Conservation (phyloP, 495 filamentous ascomycete genomes). For the Oleoguttula mirabilis region DNA sequence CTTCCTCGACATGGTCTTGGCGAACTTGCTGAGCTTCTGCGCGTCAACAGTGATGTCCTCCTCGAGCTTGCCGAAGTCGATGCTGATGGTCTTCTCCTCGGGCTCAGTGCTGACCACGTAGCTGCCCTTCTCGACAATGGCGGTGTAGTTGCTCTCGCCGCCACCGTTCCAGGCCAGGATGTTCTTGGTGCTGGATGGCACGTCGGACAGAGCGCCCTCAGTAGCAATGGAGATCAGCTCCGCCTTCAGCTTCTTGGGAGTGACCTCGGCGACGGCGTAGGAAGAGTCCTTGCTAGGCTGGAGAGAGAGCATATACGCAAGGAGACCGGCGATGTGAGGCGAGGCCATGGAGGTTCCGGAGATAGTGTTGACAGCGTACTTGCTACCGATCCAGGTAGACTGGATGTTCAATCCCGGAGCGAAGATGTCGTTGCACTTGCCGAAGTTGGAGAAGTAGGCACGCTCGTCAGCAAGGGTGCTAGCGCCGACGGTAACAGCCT, state of each 20-base stretch:
- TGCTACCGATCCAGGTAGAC: conserved; percentile 95
- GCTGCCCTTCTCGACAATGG: conserved; percentile 62
- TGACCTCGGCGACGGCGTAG: conserved; percentile 78
- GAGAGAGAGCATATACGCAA: conserved; percentile 95
- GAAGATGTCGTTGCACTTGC: conserved; percentile 99
- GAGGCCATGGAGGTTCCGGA: conserved; percentile 99
- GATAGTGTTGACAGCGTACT: conserved; percentile 91
- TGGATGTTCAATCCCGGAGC: conserved; percentile 93
- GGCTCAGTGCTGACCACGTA: conserved; percentile 31
- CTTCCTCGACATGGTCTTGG: conserved; percentile 17
- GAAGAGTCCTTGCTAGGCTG: conserved; percentile 80
- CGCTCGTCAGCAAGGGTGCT: conserved; percentile 88
- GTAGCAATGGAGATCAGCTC: conserved; percentile 78
- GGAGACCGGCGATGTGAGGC: conserved; percentile 88
- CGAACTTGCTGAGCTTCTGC: conserved; percentile 12
- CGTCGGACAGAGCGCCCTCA: conserved; percentile 62
- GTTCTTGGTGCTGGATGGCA: conserved; percentile 74
- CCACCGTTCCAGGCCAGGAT: conserved; percentile 98
- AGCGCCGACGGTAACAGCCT: conserved; percentile 93
- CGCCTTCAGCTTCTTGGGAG: conserved; percentile 86
- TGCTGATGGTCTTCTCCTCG: conserved; percentile 17
- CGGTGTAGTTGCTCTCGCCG: conserved; percentile 77
- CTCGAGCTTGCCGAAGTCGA: conserved; percentile 23
- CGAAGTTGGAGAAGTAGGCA: conserved; percentile 99
- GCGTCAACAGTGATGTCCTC: conserved; percentile 19